Evolutionary conservation across 1,284 basidiomycete genomes (phyloP).

Genomic region (Leccinum griseonigrum): DNA sequence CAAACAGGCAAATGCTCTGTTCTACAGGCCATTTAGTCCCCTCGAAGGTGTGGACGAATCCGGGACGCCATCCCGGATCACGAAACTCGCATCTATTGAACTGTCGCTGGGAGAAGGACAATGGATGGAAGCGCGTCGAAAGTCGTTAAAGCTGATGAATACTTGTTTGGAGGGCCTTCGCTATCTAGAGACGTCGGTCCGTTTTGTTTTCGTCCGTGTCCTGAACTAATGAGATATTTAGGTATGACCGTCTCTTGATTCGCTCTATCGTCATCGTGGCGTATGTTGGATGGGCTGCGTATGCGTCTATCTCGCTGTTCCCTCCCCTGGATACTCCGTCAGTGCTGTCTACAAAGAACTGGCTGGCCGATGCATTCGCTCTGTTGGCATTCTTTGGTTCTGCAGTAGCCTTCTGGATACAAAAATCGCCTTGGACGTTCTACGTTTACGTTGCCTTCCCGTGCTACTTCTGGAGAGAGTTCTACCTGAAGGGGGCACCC

Average conservation of each 20-base stretch:
- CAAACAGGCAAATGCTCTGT: slow-evolving; percentile 55
- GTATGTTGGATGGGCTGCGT: slow-evolving; percentile 79
- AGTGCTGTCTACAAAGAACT: background rate
- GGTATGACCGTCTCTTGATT: slow-evolving; percentile 76
- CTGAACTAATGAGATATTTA: slow-evolving; percentile 27
- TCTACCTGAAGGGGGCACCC: slow-evolving; percentile 34
- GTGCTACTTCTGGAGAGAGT: slow-evolving; percentile 71
- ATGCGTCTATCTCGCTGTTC: slow-evolving; percentile 55
- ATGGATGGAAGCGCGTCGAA: slow-evolving; percentile 51
- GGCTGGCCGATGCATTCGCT: slow-evolving; percentile 24
- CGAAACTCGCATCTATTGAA: slow-evolving; percentile 42
- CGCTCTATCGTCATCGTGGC: slow-evolving; percentile 67
- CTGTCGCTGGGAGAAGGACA: slow-evolving; percentile 41
- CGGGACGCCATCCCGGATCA: slow-evolving; percentile 24
- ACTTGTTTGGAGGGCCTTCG: slow-evolving; percentile 64
- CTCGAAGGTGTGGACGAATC: slow-evolving; percentile 32
- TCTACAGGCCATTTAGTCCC: slow-evolving; percentile 61
- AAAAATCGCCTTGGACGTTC: slow-evolving; percentile 71
- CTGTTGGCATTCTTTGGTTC: slow-evolving; percentile 38
- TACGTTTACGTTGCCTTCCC: slow-evolving; percentile 79
- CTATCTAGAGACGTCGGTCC: slow-evolving; percentile 73
- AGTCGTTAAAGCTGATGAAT: slow-evolving; percentile 55
- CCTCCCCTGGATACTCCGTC: slow-evolving; percentile 7
- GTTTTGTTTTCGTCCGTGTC: background rate
- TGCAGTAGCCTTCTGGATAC: slow-evolving; percentile 56